Conservation (phyloP, 2,329 filamentous ascomycete genomes). For the Aplosporella prunicola region DNA sequence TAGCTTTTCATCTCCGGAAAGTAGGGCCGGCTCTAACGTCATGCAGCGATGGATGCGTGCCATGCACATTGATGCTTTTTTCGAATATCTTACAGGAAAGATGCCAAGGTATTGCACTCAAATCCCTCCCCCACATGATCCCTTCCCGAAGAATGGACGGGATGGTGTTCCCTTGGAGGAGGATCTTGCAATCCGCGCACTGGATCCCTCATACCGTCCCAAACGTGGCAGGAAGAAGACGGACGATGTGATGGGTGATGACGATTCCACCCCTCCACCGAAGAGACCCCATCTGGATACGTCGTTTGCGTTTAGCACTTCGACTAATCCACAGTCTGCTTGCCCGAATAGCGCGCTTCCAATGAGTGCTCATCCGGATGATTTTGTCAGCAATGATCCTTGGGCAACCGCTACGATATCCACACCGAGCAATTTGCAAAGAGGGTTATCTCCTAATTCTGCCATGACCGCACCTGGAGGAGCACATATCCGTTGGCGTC, state of each 20-base stretch:
- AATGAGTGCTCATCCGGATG: constrained; percentile 46
- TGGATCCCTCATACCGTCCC: constrained; percentile 64
- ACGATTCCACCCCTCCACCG: constrained; percentile 38
- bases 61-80: constrained; percentile 91
- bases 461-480: constrained; percentile 32
- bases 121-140: constrained; percentile 56
- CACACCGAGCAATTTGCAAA: constrained; percentile 22
- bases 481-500: constrained; percentile 38
- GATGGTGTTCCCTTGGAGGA: constrained; percentile 81
- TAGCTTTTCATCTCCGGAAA: no score
- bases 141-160: constrained; percentile 55
- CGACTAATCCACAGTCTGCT: constrained; percentile 35
- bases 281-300: constrained; percentile 56
- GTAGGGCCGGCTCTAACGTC: no score
- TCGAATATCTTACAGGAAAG: constrained; percentile 76
- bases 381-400: constrained; percentile 34
- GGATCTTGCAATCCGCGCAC: constrained; percentile 74
- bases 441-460: constrained; percentile 31
- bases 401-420: constrained; percentile 35
- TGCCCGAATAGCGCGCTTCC: constrained; percentile 44
- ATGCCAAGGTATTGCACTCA: constrained; percentile 71
- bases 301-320: constrained; percentile 27
- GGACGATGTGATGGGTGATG: constrained; percentile 47
- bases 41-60: constrained; percentile 85
- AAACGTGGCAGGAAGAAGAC: constrained; percentile 54